These are phyloP conservation scores for Penicillium manginii DNA, from an alignment of 495 filamentous ascomycete genomes.

Conservation along the genomic window DNA sequence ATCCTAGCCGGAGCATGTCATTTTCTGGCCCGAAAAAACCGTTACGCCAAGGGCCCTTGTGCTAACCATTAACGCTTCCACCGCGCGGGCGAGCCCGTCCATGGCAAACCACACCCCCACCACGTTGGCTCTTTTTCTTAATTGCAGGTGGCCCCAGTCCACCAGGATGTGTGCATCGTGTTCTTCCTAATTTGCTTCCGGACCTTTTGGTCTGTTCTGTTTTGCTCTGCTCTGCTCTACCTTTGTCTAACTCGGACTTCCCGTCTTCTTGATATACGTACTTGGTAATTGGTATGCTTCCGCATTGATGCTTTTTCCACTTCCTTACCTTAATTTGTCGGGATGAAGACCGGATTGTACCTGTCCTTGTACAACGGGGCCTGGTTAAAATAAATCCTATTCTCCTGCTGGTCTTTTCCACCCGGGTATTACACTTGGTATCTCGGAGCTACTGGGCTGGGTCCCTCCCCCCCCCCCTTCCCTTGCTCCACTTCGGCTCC, in stretches of 20 bases:
- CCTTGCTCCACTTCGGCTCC: constrained; percentile 33
- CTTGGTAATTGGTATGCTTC: neutral
- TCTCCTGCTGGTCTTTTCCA: neutral
- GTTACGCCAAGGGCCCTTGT: constrained; percentile 40
- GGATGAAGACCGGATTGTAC: constrained; percentile 20
- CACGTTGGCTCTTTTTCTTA: constrained; percentile 13
- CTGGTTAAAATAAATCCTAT: constrained; percentile 10
- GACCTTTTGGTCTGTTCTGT: neutral
- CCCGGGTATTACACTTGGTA: constrained; percentile 3
- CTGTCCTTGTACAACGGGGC: constrained; percentile 17
- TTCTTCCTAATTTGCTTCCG: neutral
- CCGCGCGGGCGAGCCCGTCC: constrained; percentile 42
- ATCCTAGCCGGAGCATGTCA: constrained; percentile 31
- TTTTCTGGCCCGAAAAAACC: constrained; percentile 36
- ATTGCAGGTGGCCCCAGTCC: neutral
- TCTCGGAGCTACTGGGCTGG: constrained; percentile 22
- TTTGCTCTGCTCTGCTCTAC: too few relatives aligned
- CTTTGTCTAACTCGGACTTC: neutral
- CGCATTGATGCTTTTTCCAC: neutral
- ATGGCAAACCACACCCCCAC: constrained; percentile 33
- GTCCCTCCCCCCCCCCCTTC: constrained; percentile 17
- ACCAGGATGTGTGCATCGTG: neutral
- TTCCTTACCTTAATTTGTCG: constrained; percentile 2
- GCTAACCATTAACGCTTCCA: constrained; percentile 21
- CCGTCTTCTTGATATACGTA: neutral